phyloP scores from a whole-genome alignment of 768 basidiomycete genomes.

The Russula brevipes region DNA sequence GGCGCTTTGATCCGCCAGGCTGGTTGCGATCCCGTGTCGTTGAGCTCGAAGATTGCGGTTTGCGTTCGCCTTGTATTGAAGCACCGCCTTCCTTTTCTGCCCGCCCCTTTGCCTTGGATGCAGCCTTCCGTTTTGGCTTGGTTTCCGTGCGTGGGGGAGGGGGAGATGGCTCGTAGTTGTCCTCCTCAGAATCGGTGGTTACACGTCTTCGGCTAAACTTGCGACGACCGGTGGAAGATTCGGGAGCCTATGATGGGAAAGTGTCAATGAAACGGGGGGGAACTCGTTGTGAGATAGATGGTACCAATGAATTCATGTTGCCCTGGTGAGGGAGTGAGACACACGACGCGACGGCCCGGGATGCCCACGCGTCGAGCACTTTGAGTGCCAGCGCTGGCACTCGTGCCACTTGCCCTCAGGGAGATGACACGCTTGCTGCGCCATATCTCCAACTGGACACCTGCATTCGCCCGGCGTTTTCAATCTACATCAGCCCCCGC shows the following conservation, averaged over 20 bases:
- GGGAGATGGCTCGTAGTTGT: constrained; percentile 19
- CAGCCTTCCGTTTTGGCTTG: constrained; percentile 17
- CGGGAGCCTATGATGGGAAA: constrained; percentile 5
- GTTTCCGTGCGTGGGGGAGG: constrained; percentile 11
- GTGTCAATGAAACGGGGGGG: neutral
- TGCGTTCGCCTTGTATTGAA: constrained; percentile 24
- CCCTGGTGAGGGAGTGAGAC: constrained; percentile 21
- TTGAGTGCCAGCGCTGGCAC: neutral
- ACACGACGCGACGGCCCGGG: constrained; percentile 5
- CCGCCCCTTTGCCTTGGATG: constrained; percentile 14
- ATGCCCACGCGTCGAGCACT: neutral
- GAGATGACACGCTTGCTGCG: neutral
- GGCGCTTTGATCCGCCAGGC: constrained; percentile 15
- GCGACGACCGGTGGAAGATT: constrained; percentile 17
- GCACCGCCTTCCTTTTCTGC: constrained; percentile 20
- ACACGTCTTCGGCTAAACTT: constrained; percentile 22
- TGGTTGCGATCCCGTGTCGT: constrained; percentile 14
- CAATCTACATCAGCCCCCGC: constrained; percentile 15
- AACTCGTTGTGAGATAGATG: neutral
- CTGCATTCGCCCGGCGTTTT: neutral
- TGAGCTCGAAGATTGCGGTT: neutral
- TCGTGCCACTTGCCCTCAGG: neutral
- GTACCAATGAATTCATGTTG: constrained; percentile 11
- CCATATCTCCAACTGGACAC: neutral
- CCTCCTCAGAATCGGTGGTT: constrained; percentile 21